phyloP scores from a whole-genome alignment of 148 eudicot species.

The Dianthus caryophyllus region DNA sequence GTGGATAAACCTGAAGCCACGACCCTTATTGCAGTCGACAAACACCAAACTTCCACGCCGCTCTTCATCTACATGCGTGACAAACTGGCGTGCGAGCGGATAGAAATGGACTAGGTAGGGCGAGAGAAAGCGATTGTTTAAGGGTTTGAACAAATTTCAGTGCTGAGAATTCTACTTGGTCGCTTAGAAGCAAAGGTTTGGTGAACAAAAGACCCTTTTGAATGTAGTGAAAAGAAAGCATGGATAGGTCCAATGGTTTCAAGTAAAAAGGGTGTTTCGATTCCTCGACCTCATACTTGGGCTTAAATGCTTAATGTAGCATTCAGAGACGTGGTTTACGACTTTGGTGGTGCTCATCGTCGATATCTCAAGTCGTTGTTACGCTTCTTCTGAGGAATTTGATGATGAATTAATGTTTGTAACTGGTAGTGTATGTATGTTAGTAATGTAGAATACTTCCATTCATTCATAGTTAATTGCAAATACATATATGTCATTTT shows the following conservation, averaged over 20 bases:
- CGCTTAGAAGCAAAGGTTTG: conserved; percentile 11
- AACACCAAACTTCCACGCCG: conserved; percentile 15
- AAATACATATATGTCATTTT: too few relatives aligned
- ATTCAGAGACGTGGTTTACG: conserved; percentile 19
- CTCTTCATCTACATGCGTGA: conserved; percentile 18
- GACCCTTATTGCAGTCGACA: conserved; percentile 26
- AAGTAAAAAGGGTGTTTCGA: conserved; percentile 24
- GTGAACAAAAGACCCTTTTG: conserved; percentile 29
- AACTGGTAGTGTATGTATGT: not conserved
- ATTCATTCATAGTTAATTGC: too few relatives aligned
- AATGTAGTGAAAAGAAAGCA: conserved; percentile 26
- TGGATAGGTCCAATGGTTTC: conserved; percentile 20
- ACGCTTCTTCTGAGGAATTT: not conserved
- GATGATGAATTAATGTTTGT: not conserved
- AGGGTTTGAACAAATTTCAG: conserved; percentile 9
- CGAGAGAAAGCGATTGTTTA: conserved; percentile 25
- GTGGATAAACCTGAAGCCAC: conserved; percentile 19
- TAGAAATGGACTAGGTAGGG: conserved; percentile 29
- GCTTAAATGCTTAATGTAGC: conserved; percentile 29
- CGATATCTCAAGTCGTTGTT: not conserved
- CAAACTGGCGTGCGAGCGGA: conserved; percentile 25
- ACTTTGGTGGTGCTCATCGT: not conserved
- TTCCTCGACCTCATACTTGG: conserved; percentile 20
- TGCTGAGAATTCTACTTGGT: not conserved
- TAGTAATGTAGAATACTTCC: too few relatives aligned